Evolutionary conservation across 164 flowering plant genomes (phyloP), one percentile per base, ranked within the genome.

Genomic region (Dillenia turbinata): DNA sequence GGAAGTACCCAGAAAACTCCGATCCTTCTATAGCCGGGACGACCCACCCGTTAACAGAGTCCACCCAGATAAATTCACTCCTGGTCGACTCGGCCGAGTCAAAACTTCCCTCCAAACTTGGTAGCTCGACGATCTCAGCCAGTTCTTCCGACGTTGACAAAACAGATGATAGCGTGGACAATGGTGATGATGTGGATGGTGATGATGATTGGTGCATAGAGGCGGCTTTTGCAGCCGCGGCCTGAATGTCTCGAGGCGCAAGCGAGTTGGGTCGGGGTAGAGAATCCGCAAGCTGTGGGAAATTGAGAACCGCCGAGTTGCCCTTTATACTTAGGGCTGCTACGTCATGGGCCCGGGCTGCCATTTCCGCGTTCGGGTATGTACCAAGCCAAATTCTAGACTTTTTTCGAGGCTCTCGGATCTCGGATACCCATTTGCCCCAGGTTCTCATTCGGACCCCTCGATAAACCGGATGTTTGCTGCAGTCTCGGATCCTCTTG

Each of bases 391-490:
- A 90, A 57, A 90, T 90, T 15, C 97, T 81, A 2, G 95, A 82
- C 59, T 90, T 90, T 78, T 90, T 88, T 9, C 89, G 68, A 0
- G 97, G 97, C 64, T 90, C 81, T 4, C 97, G 85, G n/a, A 90
- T 86, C 66, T 90, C 97, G 2, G 97, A 90, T 22, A 90, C 97
- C 92, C 92, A 90, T 73, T 86, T 90, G 12, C 97, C 97, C 97
- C 97, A 90, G 48, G 70, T 81, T 1, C 97, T 67, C 92, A 78
- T 88, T 10, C 97, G 73, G 0, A 90, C 97, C 0, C 97, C 97
- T 49, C 85, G 71, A 77, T 86, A 90, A 0, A 77, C 75, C 2
- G 92, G 89, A 70, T 88, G 89, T 19, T 71, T 79, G 73, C 66
- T 70, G 58, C 74, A 48, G 33, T 73, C 79, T 26, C 83, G 55